Evolutionary conservation across 768 basidiomycete genomes (phyloP).

Genomic region (Butyriboletus loyo): DNA sequence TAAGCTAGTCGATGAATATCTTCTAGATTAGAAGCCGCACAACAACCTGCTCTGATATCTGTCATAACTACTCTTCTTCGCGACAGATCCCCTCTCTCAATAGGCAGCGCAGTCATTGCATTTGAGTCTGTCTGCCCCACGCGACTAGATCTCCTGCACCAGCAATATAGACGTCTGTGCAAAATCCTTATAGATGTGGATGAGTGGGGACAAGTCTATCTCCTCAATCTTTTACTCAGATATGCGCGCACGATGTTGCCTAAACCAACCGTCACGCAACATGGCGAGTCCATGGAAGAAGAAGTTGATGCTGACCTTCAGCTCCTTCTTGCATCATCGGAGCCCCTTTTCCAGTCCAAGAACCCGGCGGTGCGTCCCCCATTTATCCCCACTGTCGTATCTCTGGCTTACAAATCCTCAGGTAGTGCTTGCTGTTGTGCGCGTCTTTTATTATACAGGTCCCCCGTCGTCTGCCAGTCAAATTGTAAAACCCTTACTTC

Average conservation of each 20-base stretch:
- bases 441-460: conserved; percentile 71
- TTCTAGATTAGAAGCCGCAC: conserved; percentile 67
- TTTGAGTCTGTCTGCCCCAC: conserved; percentile 87
- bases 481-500: conserved; percentile 69
- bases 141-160: conserved; percentile 82
- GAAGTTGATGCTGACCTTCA: conserved; percentile 78
- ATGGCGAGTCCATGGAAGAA: conserved; percentile 36
- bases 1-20: not conserved
- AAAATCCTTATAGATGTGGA: conserved; percentile 85
- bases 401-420: conserved; percentile 26
- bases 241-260: conserved; percentile 86
- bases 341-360: conserved; percentile 78
- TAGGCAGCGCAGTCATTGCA: conserved; percentile 83
- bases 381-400: not conserved
- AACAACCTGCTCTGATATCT: conserved; percentile 67
- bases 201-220: conserved; percentile 91
- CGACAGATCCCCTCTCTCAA: conserved; percentile 81
- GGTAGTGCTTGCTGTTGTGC: conserved; percentile 78
- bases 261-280: conserved; percentile 44
- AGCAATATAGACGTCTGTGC: conserved; percentile 83
- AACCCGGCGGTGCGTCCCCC: conserved; percentile 73
- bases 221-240: conserved; percentile 72
- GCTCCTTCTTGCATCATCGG: conserved; percentile 65
- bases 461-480: conserved; percentile 53
- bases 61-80: conserved; percentile 61